Evolutionary conservation across 148 eudicot genomes (phyloP).

Genomic region (Euryodendron excelsum): DNA sequence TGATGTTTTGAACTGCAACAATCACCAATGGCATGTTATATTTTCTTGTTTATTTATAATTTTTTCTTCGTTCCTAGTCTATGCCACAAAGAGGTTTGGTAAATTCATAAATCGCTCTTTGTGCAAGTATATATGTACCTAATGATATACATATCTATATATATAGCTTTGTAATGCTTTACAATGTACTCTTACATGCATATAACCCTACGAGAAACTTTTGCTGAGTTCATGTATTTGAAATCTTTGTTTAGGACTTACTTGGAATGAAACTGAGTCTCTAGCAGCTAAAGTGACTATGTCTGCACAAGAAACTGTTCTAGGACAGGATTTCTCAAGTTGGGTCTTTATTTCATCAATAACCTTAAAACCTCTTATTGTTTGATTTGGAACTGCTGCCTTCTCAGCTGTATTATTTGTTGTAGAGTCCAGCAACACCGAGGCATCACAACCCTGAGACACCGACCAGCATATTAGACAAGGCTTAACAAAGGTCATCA

Average conservation of each 20-base stretch:
- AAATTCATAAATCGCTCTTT: too few relatives aligned
- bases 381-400: constrained; percentile 33
- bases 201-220: too few relatives aligned
- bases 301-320: constrained; percentile 50
- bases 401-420: constrained; percentile 29
- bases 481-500: too few relatives aligned
- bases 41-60: neutral
- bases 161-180: too few relatives aligned
- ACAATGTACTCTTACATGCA: too few relatives aligned
- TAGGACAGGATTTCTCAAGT: constrained; percentile 40
- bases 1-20: too few relatives aligned
- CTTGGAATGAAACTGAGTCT: constrained; percentile 49
- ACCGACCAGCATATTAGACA: too few relatives aligned
- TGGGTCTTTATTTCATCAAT: constrained; percentile 36
- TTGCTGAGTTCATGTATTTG: neutral
- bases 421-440: constrained; percentile 28
- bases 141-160: too few relatives aligned
- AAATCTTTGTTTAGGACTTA: constrained; percentile 9
- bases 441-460: too few relatives aligned
- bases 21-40: neutral
- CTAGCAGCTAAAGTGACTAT: constrained; percentile 44
- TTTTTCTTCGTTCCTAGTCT: too few relatives aligned
- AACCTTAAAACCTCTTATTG: constrained; percentile 39
- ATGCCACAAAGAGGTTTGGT: too few relatives aligned
- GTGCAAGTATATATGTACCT: too few relatives aligned